Conservation (phyloP, 2,329 filamentous ascomycete genomes). For the Colletotrichum phormii region DNA sequence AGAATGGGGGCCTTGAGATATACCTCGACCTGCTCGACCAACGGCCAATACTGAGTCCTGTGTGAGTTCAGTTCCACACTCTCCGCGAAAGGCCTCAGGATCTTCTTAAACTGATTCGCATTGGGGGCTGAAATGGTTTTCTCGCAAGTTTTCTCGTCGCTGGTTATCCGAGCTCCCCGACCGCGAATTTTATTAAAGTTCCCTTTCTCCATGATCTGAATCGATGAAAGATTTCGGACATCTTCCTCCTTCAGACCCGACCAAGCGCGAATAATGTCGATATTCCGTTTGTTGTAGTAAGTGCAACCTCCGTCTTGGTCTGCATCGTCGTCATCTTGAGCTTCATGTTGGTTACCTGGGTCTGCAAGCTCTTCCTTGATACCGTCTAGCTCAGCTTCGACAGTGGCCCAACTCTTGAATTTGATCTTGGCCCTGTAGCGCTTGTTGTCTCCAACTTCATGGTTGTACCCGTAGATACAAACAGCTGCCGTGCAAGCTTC, state of each 20-base stretch:
- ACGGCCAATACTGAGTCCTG: conserved; percentile 23
- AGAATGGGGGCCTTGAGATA: conserved; percentile 30
- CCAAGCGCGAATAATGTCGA: conserved; percentile 18
- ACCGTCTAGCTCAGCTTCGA: conserved; percentile 29
- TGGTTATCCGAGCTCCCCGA: not conserved
- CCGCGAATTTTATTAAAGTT: too few species aligned
- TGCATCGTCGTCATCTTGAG: not conserved
- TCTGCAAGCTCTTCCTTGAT: conserved; percentile 28
- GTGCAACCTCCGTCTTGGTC: not conserved
- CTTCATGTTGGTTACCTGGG: not conserved
- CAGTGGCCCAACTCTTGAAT: conserved; percentile 33
- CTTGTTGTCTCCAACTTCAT: not conserved
- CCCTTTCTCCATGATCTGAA: conserved; percentile 3
- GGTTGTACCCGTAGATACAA: conserved; percentile 33
- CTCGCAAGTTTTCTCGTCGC: not conserved
- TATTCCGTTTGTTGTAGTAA: too few species aligned
- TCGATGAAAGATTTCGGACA: not conserved
- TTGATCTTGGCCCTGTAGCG: conserved; percentile 10
- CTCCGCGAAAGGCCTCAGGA: conserved; percentile 30
- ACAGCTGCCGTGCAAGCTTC: conserved; percentile 39
- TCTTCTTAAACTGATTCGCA: not conserved
- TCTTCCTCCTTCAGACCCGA: conserved; percentile 11
- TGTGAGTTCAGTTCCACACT: not conserved
- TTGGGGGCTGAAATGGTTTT: not conserved
- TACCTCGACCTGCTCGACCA: conserved; percentile 36